These are phyloP conservation scores for Fusarium humuli DNA, from an alignment of 2,329 filamentous ascomycete species.

Conservation along the genomic window DNA sequence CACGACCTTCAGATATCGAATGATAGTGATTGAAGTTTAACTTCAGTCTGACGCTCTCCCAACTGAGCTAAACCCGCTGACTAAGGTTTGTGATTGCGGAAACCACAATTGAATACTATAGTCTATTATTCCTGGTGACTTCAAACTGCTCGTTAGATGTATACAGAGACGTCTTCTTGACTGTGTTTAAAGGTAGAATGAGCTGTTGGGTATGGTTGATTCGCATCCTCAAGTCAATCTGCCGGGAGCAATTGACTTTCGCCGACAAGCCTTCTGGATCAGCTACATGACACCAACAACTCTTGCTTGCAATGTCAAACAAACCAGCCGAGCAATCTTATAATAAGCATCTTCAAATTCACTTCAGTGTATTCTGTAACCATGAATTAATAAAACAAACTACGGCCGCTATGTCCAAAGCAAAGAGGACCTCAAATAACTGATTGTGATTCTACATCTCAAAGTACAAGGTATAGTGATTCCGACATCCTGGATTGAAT, in stretches of 20 bases:
- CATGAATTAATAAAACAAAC: not conserved
- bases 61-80: slow-evolving; percentile 37
- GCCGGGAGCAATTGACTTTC: not conserved
- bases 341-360: not conserved
- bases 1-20: slow-evolving; percentile 31
- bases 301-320: not conserved
- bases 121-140: rapidly evolving
- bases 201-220: not conserved
- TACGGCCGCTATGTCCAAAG: not conserved
- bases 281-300: not conserved
- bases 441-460: not conserved
- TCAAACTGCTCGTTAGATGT: not conserved
- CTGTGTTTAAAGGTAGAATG: not conserved
- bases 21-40: slow-evolving; percentile 24
- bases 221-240: not conserved
- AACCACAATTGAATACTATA: rapidly evolving
- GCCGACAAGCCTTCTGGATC: not conserved
- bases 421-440: not conserved
- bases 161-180: not conserved
- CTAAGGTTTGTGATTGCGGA: not conserved
- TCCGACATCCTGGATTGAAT: slow-evolving; percentile 25
- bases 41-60: slow-evolving; percentile 38
- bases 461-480: slow-evolving; percentile 19
- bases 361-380: not conserved
- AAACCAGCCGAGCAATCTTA: not conserved